Base-by-base conservation (phyloP, 768 basidiomycete species). In the Suillus spraguei region DNA sequence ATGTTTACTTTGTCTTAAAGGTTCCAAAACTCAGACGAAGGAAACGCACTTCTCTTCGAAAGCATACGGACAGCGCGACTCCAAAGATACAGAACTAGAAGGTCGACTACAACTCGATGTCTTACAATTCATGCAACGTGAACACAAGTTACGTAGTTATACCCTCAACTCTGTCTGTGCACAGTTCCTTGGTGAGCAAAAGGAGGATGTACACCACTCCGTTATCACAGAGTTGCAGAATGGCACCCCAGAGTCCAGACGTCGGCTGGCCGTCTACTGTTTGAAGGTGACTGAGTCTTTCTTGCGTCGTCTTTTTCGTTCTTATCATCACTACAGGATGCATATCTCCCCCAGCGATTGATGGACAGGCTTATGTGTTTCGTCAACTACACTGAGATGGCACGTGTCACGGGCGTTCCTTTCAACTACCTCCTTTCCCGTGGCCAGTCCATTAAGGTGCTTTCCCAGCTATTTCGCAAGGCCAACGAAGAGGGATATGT, bases 311-410 rank as follows among this genome's bases (percentile, higher is more conserved):
- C 39, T 20, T 11, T 32, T 8, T 52, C 22, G 4, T 60, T 13
- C 36, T 59, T 11, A 60, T 22, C 38, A 22, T 58, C 17, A 9
- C 39, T 36, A 39, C 67, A 97, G 95, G 97, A 99, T 82, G 97
- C 97, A 4, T 99, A 99, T 74, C 87, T 99, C 32, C 97, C 97
- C 0, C 97, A 99, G 76, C 83, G 97, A 60, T 76, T 99, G 44
- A 84, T 99, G 76, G 97, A 99, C 76, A 99, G 99, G 76, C 82
- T 99, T 38, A 98, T 99, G 97, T 99, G 95, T 66, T 95, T 99
- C 70, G 90, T 99, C 76, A 99, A 99, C 76, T 98, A 97, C 72
- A 90, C 87, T 53, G 97, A 99, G 75, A 99, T 99, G 97, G 85
- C 97, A n/a, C 92, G 97, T 74, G 97, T 99, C 4, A 99, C 97